Evolutionary conservation across 805 yeast species (phyloP), one percentile per base, ranked within the genome.

Genomic region (Kodamaea jinghongensis): DNA sequence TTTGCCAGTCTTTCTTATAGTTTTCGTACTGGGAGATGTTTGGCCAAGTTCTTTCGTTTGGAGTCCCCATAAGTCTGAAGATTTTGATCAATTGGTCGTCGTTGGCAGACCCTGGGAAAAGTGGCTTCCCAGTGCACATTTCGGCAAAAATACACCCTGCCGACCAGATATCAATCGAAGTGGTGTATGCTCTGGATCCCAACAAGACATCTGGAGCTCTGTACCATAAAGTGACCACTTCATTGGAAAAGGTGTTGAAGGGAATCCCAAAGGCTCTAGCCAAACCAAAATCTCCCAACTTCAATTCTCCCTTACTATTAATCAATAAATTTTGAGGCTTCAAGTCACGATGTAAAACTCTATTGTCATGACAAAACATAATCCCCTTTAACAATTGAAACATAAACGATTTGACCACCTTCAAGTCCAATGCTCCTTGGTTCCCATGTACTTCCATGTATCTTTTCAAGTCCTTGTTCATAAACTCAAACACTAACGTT

Each of bases 231-330:
- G 99, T 93, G 32, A 93, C 99, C 38, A 93, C 98, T 61, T 93
- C 99, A 63, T 91, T 93, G 14, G 96, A 87, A 57, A 90, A 93
- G 0, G 99, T 93, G 66, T 95, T 89, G 46, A 93, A 91, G 2
- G 99, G 99, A 39, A 93, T 95, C 12, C 99, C 99, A 66, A 87
- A 93, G 4, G 99, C 99, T 48, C 99, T 73, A 0, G 98, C 98
- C 42, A 93, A 75, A 27, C 99, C 99, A 60, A 93, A 93, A 69
- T 93, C 99, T 28, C 96, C 99, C 47, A 93, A 70, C 60, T 93
- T 93, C 53, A 93, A 72, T 59, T 86, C 93, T 6, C 99, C 99
- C 60, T 89, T 90, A 50, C 74, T 70, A 61, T 83, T 88, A 54
- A 95, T 91, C 54, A 93, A 75, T 51, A 93, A 69, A 61, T 93